Evolutionary conservation across 2,329 filamentous ascomycete genomes (phyloP).

Genomic region (Stagonosporopsis tanaceti): DNA sequence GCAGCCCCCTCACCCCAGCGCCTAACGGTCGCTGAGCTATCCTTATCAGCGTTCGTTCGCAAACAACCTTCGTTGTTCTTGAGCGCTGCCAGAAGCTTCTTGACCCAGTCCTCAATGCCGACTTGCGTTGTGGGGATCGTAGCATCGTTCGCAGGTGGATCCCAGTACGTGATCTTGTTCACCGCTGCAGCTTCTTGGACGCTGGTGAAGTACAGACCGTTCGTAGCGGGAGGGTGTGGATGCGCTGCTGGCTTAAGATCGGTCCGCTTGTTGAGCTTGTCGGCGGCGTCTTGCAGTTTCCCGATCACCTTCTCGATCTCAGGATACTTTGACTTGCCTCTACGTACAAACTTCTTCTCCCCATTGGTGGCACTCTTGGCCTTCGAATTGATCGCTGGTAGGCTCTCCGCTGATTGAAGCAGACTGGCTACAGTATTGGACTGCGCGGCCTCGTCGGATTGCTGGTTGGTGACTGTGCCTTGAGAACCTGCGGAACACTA

Average conservation of each 20-base stretch:
- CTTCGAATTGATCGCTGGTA: not conserved
- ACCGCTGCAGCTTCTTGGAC: not conserved
- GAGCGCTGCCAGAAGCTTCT: not conserved
- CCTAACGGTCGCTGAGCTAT: not conserved
- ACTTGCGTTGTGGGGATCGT: not conserved
- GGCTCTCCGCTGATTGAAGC: too few relatives aligned
- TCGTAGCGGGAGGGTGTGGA: not conserved
- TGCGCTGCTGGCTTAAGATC: not conserved
- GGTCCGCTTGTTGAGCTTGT: not conserved
- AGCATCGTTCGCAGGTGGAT: not conserved
- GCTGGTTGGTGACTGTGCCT: not conserved
- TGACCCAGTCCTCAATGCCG: not conserved
- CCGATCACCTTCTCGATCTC: not conserved
- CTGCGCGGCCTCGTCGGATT: too few relatives aligned
- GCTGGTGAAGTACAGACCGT: not conserved
- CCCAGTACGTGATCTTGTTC: not conserved
- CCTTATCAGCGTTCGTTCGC: not conserved
- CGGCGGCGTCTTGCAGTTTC: not conserved
- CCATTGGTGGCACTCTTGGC: not conserved
- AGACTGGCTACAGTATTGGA: too few relatives aligned
- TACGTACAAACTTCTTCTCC: not conserved
- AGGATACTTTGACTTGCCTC: not conserved
- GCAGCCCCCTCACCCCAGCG: not conserved
- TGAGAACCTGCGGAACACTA: not conserved
- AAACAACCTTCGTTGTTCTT: not conserved